Percentiles rank a stretch among this genome's conserved stretches.
Conservation (phyloP, 768 basidiomycete genomes). For the Lactarius indigo region DNA sequence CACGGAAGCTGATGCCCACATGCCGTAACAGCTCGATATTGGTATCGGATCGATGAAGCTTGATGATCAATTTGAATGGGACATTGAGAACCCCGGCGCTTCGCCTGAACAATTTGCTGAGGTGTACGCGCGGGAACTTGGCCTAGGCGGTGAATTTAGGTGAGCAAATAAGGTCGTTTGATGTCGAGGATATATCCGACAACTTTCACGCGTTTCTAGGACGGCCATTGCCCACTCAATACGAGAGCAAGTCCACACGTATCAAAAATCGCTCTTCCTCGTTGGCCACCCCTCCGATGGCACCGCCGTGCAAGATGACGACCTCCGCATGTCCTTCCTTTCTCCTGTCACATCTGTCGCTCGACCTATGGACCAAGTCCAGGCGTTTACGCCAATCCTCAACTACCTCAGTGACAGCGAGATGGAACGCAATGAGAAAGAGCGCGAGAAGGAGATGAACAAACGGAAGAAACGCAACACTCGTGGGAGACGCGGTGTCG, state of each 20-base stretch:
- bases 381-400: slow-evolving; percentile 82
- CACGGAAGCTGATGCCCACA: slow-evolving; percentile 1
- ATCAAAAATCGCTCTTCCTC: slow-evolving; percentile 88
- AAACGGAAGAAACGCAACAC: slow-evolving; percentile 83
- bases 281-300: slow-evolving; percentile 86
- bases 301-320: slow-evolving; percentile 77
- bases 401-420: slow-evolving; percentile 87
- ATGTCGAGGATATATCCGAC: not conserved
- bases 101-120: slow-evolving; percentile 93
- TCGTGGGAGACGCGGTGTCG: slow-evolving; percentile 73
- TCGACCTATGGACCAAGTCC: slow-evolving; percentile 73
- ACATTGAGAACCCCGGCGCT: slow-evolving; percentile 72
- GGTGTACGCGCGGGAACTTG: slow-evolving; percentile 80
- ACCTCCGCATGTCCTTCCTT: slow-evolving; percentile 84
- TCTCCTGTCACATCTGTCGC: slow-evolving; percentile 71
- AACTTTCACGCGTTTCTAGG: slow-evolving; percentile 37
- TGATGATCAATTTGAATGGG: slow-evolving; percentile 98
- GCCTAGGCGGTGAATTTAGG: slow-evolving; percentile 90
- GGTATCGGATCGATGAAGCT: slow-evolving; percentile 90
- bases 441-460: slow-evolving; percentile 89
- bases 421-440: slow-evolving; percentile 84
- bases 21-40: slow-evolving; percentile 74
- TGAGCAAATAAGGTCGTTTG: slow-evolving; percentile 37
- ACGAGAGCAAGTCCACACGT: slow-evolving; percentile 89
- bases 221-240: slow-evolving; percentile 95